Conservation (phyloP, 1,284 basidiomycete species). For the Moesziomyces antarcticus region DNA sequence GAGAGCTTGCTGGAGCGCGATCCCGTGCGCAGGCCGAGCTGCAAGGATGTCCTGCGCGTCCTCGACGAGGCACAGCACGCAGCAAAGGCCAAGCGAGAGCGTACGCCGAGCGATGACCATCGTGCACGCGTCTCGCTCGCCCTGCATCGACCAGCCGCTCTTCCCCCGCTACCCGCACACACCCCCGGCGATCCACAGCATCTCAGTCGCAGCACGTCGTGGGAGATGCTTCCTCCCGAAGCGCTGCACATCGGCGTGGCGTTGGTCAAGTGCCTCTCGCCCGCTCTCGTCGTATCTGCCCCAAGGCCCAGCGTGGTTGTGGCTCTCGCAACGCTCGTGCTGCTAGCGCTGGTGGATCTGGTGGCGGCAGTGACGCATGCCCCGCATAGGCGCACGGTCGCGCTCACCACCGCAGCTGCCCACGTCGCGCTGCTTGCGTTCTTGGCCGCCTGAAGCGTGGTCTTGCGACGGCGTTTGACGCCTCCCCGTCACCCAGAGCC, state of each 20-base stretch:
- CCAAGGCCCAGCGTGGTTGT: not conserved
- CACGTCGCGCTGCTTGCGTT: not conserved
- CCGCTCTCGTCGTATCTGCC: not conserved
- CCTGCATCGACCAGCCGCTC: slow-evolving; percentile 17
- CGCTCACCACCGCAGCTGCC: not conserved
- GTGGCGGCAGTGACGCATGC: not conserved
- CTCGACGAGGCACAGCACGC: slow-evolving; percentile 1
- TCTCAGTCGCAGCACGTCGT: not conserved
- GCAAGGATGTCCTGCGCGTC: slow-evolving; percentile 74
- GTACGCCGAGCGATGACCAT: not conserved
- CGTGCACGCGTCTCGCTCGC: slow-evolving; percentile 16
- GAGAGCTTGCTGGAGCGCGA: slow-evolving; percentile 77
- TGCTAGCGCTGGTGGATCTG: not conserved
- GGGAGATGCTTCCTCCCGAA: not conserved
- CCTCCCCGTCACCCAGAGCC: no score
- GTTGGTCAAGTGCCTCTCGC: slow-evolving; percentile 17
- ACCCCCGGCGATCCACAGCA: not conserved
- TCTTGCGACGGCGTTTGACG: no score
- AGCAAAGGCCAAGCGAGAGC: not conserved
- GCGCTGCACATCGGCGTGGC: slow-evolving; percentile 2
- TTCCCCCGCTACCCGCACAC: slow-evolving; percentile 7
- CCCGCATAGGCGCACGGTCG: not conserved
- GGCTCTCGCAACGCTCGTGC: not conserved
- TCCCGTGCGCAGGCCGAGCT: slow-evolving; percentile 76
- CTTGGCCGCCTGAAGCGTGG: no score